Evolutionary conservation across 768 basidiomycete genomes (phyloP), one percentile per base, ranked within the genome.

Genomic region (Suillus plorans): DNA sequence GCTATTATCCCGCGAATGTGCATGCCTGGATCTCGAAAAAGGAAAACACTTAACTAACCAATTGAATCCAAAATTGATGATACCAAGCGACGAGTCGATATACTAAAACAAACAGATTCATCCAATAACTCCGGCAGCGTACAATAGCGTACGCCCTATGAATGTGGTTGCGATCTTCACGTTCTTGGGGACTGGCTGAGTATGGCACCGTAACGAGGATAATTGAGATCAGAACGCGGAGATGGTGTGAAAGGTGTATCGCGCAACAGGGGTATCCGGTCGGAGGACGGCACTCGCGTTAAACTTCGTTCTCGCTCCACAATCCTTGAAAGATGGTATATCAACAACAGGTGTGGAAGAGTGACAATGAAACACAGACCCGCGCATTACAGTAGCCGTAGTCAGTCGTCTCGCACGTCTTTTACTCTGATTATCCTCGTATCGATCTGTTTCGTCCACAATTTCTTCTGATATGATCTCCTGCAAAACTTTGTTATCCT

Each of bases 391-490:
- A 9, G 86, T 84, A 9, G 90, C 85, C 14, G 88, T 93, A 14
- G 89, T 89, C 65, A 84, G 76, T 16, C 95, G 82, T 67, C 84
- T 88, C 0, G 92, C 95, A 9, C 82, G 80, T 64, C 83, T 84
- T 72, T 95, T 95, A 60, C 87, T 89, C 57, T 88, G 88, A 71
- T 97, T 97, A 69, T 94, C 92, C 68, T 92, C 88, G 69, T 91
- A 96, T 34, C 88, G 84, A 77, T 97, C 95, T 3, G 95, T 97
- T 77, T 97, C 95, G 71, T 97, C 95, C 37, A 97, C 91, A 62
- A 97, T 97, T 74, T 97, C 96, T 77, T 97, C 95, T 0, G 91
- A 89, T 22, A 98, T 93, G 67, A 99, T 97, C 83, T 97, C 95
- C 84, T 93, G 77, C 67, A 73, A 74, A 4, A 61, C 47, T 63